Conservation (phyloP, 2,329 filamentous ascomycete genomes). For the Penicillium polonicum region DNA sequence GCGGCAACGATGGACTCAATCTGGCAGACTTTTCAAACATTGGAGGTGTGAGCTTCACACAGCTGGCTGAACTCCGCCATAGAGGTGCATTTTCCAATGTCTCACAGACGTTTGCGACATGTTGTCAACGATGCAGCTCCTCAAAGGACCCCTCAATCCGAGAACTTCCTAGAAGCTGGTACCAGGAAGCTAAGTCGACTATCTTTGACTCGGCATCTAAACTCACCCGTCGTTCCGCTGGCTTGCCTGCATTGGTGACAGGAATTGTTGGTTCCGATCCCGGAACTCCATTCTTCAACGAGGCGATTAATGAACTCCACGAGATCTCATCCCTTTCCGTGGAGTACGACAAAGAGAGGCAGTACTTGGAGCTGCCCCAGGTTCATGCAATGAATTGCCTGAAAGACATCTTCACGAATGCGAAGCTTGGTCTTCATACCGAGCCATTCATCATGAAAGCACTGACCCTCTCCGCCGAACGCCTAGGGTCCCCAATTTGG, state of each 20-base stretch:
- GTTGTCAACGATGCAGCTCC: slow-evolving; percentile 66
- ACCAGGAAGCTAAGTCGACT: slow-evolving; percentile 63
- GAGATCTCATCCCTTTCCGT: slow-evolving; percentile 37
- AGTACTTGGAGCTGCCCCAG: slow-evolving; percentile 68
- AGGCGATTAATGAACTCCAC: slow-evolving; percentile 45
- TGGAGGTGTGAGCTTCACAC: slow-evolving; percentile 73
- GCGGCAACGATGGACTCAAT: slow-evolving; percentile 48
- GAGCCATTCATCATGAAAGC: slow-evolving; percentile 72
- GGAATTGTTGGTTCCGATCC: slow-evolving; percentile 67
- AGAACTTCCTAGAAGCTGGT: slow-evolving; percentile 65
- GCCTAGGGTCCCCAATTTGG: slow-evolving; percentile 81
- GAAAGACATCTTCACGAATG: slow-evolving; percentile 86
- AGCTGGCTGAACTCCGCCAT: slow-evolving; percentile 80
- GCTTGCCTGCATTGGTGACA: slow-evolving; percentile 81
- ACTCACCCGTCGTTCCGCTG: slow-evolving; percentile 82
- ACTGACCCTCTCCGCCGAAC: slow-evolving; percentile 75
- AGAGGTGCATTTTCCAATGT: slow-evolving; percentile 93
- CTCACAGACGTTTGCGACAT: slow-evolving; percentile 78
- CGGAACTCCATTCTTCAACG: slow-evolving; percentile 48
- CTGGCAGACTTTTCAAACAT: slow-evolving; percentile 61
- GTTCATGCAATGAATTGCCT: slow-evolving; percentile 94
- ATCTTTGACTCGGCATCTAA: slow-evolving; percentile 76
- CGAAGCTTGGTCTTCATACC: slow-evolving; percentile 68
- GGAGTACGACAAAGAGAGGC: slow-evolving; percentile 28
- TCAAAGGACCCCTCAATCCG: slow-evolving; percentile 48